Conservation (phyloP, 352 stramenopile species). For the Lagenidium sp. region DNA sequence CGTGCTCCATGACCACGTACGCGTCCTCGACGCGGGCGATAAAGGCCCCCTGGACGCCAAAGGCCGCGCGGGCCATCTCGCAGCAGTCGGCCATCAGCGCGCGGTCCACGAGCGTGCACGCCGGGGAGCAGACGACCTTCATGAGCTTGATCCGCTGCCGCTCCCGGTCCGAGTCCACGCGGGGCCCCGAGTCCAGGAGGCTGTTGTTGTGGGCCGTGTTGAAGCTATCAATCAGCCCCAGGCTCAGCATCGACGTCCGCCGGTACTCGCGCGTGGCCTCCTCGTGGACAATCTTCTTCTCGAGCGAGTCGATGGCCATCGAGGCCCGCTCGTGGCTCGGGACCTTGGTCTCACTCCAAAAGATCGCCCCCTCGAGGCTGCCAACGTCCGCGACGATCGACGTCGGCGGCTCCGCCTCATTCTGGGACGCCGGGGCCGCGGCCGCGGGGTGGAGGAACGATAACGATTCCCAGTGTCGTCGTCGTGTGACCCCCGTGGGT, state of each 20-base stretch:
- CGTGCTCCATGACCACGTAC: slow-evolving; percentile 41
- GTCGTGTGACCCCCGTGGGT: too few relatives aligned
- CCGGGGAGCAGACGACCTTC: slow-evolving; percentile 38
- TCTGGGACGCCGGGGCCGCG: slow-evolving; percentile 6
- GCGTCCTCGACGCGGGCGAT: slow-evolving; percentile 43
- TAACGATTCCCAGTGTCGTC: too few relatives aligned
- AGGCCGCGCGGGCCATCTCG: slow-evolving; percentile 28
- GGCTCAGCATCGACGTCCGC: slow-evolving; percentile 39
- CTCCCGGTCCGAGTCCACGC: slow-evolving; percentile 28
- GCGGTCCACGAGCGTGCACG: slow-evolving; percentile 47
- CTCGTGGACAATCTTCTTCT: background rate
- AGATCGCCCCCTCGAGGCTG: slow-evolving; percentile 21
- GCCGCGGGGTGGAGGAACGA: slow-evolving; percentile 45
- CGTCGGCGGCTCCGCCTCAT: slow-evolving; percentile 10
- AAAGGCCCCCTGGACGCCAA: slow-evolving; percentile 35
- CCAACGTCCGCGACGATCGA: slow-evolving; percentile 27
- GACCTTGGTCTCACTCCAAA: background rate
- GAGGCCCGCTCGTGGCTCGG: slow-evolving; percentile 1
- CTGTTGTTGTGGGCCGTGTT: slow-evolving; percentile 24
- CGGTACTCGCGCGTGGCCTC: slow-evolving; percentile 8
- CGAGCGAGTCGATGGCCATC: background rate
- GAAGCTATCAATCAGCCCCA: slow-evolving; percentile 39
- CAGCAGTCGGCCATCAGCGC: slow-evolving; percentile 49
- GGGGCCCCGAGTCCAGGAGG: slow-evolving; percentile 21
- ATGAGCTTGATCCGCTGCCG: slow-evolving; percentile 35